Evolutionary conservation across 345 rosid genomes (phyloP), one percentile per base, ranked within the genome.

Genomic region (Pistacia vera): DNA sequence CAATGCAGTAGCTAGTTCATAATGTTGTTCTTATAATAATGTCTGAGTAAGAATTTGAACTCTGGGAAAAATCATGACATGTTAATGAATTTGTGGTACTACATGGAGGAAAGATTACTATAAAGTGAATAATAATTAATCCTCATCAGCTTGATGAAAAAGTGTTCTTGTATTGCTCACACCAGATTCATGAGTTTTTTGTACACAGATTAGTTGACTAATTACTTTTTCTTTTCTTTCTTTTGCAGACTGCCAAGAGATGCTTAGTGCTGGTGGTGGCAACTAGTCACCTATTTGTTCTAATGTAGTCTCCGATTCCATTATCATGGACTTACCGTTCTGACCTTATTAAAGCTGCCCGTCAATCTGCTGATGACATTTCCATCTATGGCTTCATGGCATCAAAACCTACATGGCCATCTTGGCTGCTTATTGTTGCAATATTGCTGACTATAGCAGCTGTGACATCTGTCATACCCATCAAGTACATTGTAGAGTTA

Each of bases 391-490:
- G 98, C 17, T 92, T 96, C 68, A 80, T 92, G 85, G 92, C 97
- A 66, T 86, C 95, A 72, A 94, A 92, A 84, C 99, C 99, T 41
- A 91, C 97, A n/a, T 94, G 99, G 98, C 98, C 99, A 17, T 90
- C 99, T 64, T 96, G 99, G 99, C 78, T 94, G 73, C 97, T 96
- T 63, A 94, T 96, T 55, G 71, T 83, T 69, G 92, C 97, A 76
- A 89, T 92, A 76, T 83, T 96, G 79, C 94, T 96, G 70, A 91
- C 98, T 71, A 86, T 96, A 60, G 91, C 99, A 28, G 93, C 95
- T 63, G 86, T 83, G 76, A 96, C 97, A 72, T 94, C 99, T 56
- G 73, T 94, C 79, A 88, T 92, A 82, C 97, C 99, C 76, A 90
- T 96, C 70, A 94, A 89, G 70, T 92, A 94, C 73, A 84, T 94